These are phyloP conservation scores for Chrysoporthe puriensis DNA, from an alignment of 2,329 filamentous ascomycete genomes.

Conservation along the genomic window DNA sequence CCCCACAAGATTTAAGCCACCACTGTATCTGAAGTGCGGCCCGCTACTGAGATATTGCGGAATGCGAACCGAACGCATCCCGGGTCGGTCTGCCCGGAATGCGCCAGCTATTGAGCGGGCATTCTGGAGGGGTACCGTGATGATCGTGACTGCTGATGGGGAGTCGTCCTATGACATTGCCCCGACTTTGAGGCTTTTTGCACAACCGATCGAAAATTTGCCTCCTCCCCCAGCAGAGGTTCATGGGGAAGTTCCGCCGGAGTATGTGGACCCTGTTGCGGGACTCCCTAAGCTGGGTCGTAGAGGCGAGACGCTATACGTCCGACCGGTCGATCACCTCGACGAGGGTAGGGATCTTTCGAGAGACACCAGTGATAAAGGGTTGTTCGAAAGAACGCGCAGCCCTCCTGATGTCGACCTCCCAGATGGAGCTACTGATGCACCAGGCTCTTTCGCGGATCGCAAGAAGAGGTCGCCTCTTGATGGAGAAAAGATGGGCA, in stretches of 20 bases:
- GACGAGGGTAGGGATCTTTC: conserved; percentile 80
- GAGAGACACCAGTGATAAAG: conserved; percentile 75
- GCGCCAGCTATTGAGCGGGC: conserved; percentile 61
- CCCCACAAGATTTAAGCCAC: conserved; percentile 78
- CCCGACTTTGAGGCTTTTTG: conserved; percentile 82
- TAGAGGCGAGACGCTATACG: conserved; percentile 83
- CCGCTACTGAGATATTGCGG: conserved; percentile 90
- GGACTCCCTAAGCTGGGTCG: conserved; percentile 85
- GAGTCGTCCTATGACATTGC: conserved; percentile 80
- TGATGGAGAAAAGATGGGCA: conserved; percentile 81
- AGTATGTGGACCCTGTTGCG: conserved; percentile 88
- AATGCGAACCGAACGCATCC: conserved; percentile 65
- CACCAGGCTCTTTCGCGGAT: conserved; percentile 56
- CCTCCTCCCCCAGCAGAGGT: conserved; percentile 76
- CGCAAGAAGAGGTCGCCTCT: conserved; percentile 56
- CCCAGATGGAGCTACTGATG: conserved; percentile 49
- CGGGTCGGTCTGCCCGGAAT: conserved; percentile 43
- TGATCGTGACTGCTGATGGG: conserved; percentile 91
- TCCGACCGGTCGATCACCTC: conserved; percentile 85
- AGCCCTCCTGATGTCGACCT: conserved; percentile 54
- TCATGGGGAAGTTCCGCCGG: conserved; percentile 68
- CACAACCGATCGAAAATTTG: conserved; percentile 81
- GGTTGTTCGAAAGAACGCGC: conserved; percentile 74
- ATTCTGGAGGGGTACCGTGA: conserved; percentile 89
- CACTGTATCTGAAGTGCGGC: conserved; percentile 85